Evolutionary conservation across 257 asterid species (phyloP).

Genomic region (Schizonepeta tenuifolia): DNA sequence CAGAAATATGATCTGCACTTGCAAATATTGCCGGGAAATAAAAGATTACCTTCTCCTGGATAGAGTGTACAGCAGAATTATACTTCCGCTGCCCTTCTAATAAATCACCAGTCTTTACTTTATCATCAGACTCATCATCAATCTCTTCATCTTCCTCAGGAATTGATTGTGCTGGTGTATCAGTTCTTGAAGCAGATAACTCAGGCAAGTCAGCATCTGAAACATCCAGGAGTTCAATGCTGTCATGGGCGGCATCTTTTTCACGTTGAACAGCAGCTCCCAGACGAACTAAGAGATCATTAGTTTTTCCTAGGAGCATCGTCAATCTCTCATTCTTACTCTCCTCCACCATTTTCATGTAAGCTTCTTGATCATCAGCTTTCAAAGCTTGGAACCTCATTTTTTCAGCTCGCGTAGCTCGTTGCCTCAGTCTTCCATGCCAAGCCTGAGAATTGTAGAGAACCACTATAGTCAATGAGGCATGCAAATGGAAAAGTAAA

Average conservation of each 20-base stretch:
- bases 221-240: slow-evolving; percentile 64
- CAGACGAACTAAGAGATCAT: slow-evolving; percentile 83
- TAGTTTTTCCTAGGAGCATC: slow-evolving; percentile 96
- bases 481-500: slow-evolving; percentile 18
- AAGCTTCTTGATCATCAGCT: slow-evolving; percentile 99
- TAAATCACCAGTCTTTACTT: slow-evolving; percentile 77
- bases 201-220: slow-evolving; percentile 61
- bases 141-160: slow-evolving; percentile 78
- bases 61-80: slow-evolving; percentile 96
- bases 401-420: slow-evolving; percentile 95
- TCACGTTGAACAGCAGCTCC: slow-evolving; percentile 99
- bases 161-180: slow-evolving; percentile 72
- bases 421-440: slow-evolving; percentile 98
- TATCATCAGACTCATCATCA: slow-evolving; percentile 58
- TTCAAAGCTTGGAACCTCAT: slow-evolving; percentile 96
- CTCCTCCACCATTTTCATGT: slow-evolving; percentile 99
- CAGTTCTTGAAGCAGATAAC: slow-evolving; percentile 62
- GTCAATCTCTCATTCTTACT: slow-evolving; percentile 96
- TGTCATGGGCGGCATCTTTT: slow-evolving; percentile 86
- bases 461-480: slow-evolving; percentile 24
- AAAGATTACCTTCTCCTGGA: slow-evolving; percentile 87
- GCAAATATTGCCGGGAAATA: background rate
- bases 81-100: slow-evolving; percentile 98
- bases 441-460: slow-evolving; percentile 64
- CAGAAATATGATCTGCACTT: background rate